A percentile compares a stretch with the other conserved stretches of the same genome.
phyloP scores from a whole-genome alignment of 2,329 filamentous ascomycete species.

The Aureobasidium lini region DNA sequence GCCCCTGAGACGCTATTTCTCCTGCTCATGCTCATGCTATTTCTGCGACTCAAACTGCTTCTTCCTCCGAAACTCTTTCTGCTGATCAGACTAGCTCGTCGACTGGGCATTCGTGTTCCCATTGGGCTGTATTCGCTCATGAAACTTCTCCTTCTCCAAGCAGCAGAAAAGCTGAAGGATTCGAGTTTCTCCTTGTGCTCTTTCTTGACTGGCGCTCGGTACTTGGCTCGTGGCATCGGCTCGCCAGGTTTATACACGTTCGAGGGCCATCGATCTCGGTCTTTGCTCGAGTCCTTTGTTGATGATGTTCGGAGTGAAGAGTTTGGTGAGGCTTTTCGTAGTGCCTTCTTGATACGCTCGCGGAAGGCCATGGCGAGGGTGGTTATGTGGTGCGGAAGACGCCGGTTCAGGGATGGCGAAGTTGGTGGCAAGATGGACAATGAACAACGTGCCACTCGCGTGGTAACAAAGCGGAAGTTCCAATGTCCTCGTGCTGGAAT shows the following conservation, averaged over 20 bases:
- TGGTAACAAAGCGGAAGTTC: neutral
- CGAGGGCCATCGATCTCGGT: slow-evolving; percentile 29
- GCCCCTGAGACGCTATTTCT: slow-evolving; percentile 16
- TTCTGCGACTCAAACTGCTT: slow-evolving; percentile 20
- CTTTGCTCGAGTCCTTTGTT: slow-evolving; percentile 19
- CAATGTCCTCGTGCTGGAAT: neutral
- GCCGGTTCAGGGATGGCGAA: neutral
- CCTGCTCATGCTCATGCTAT: slow-evolving; percentile 15
- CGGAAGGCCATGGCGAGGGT: slow-evolving; percentile 36
- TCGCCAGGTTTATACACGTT: slow-evolving; percentile 45
- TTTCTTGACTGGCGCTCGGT: slow-evolving; percentile 41
- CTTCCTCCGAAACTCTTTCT: slow-evolving; percentile 22
- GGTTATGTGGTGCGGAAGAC: neutral
- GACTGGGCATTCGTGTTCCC: slow-evolving; percentile 40
- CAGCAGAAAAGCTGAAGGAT: slow-evolving; percentile 39
- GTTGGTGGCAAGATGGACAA: neutral
- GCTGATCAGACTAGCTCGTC: slow-evolving; percentile 21
- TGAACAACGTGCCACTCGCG: neutral
- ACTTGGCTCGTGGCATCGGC: slow-evolving; percentile 44
- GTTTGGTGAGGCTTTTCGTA: slow-evolving; percentile 26
- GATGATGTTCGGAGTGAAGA: slow-evolving; percentile 22
- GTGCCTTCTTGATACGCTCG: slow-evolving; percentile 38
- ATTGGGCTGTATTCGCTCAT: slow-evolving; percentile 42
- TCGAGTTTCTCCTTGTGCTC: slow-evolving; percentile 45
- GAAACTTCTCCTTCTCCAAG: slow-evolving; percentile 40